Percentiles rank a stretch among this genome's conserved stretches.
phyloP scores from a whole-genome alignment of 441 rosid genomes.

The Flueggea neowawraea region DNA sequence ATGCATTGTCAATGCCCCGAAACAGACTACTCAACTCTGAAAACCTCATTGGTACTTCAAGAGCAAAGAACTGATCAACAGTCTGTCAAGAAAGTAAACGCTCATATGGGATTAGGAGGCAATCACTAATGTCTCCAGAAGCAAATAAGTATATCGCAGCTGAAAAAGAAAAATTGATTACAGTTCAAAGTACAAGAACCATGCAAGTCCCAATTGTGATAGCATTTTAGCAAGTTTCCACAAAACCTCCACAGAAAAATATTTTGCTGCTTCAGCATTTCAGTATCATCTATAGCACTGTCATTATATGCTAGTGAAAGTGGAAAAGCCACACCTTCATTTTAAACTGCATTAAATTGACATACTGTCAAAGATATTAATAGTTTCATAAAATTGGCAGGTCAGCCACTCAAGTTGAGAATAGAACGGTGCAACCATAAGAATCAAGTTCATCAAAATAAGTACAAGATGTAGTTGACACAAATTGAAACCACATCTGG shows the following conservation, averaged over 20 bases:
- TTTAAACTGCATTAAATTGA: too few relatives aligned
- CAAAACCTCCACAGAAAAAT: background rate
- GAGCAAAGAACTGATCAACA: conserved; percentile 88
- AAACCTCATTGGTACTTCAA: conserved; percentile 92
- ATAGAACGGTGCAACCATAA: too few relatives aligned
- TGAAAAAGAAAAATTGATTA: background rate
- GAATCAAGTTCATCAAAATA: too few relatives aligned
- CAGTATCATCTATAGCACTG: too few relatives aligned
- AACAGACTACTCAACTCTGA: conserved; percentile 68
- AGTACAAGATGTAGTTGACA: too few relatives aligned
- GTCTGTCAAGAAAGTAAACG: conserved; percentile 69
- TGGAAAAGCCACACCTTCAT: too few relatives aligned
- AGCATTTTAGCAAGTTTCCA: conserved; percentile 2
- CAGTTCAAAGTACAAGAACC: background rate
- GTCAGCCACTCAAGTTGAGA: too few relatives aligned
- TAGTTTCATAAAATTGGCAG: too few relatives aligned
- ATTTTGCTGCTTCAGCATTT: too few relatives aligned
- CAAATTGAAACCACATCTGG: too few relatives aligned
- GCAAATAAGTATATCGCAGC: background rate
- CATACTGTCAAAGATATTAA: too few relatives aligned
- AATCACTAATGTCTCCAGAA: background rate
- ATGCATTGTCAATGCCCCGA: conserved; percentile 92
- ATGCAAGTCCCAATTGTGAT: background rate
- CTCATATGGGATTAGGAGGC: background rate
- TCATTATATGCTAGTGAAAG: too few relatives aligned